Percentiles rank a stretch among this genome's conserved stretches.
These are phyloP conservation scores for Samsoniella hepiali DNA, from an alignment of 2,329 filamentous ascomycete genomes.

Conservation along the genomic window DNA sequence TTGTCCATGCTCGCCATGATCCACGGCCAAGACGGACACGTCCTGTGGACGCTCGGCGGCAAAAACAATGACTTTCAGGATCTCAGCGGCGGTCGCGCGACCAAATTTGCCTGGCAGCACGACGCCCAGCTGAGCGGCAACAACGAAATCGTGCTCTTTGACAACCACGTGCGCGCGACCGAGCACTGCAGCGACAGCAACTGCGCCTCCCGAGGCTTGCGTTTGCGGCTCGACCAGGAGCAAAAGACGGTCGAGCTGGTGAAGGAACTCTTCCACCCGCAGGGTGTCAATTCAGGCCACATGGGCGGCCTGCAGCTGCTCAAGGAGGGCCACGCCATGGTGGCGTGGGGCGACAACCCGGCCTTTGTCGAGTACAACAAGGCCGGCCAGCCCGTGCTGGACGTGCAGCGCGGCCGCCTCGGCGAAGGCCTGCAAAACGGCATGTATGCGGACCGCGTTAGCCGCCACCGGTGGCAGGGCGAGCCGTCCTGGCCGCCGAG, in stretches of 20 bases:
- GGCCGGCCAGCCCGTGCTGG: constrained; percentile 27
- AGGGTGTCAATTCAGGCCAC: constrained; percentile 25
- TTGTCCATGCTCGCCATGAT: constrained; percentile 31
- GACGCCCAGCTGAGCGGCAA: constrained; percentile 33
- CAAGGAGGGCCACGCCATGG: constrained; percentile 28
- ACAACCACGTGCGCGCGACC: constrained; percentile 36
- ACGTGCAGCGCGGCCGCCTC: constrained; percentile 26
- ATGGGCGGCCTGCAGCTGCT: constrained; percentile 29
- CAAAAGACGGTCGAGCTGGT: constrained; percentile 31
- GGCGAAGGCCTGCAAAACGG: constrained; percentile 24
- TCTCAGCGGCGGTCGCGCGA: constrained; percentile 32
- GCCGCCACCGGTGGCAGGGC: constrained; percentile 29
- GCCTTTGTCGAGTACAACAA: constrained; percentile 29
- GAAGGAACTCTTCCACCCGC: constrained; percentile 30
- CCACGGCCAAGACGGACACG: constrained; percentile 28
- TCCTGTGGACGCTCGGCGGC: constrained; percentile 37
- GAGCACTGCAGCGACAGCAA: constrained; percentile 26
- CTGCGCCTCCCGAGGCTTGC: constrained; percentile 31
- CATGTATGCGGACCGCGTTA: constrained; percentile 31
- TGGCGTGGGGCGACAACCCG: constrained; percentile 30
- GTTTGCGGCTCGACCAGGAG: constrained; percentile 29
- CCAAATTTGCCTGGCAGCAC: constrained; percentile 39
- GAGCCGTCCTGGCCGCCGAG: constrained; percentile 30
- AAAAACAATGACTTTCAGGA: constrained; percentile 35
- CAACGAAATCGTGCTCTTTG: constrained; percentile 36